A percentile compares a stretch with the other conserved stretches of the same genome.
phyloP scores from a whole-genome alignment of 148 eudicot species.

The Dianthus caryophyllus region DNA sequence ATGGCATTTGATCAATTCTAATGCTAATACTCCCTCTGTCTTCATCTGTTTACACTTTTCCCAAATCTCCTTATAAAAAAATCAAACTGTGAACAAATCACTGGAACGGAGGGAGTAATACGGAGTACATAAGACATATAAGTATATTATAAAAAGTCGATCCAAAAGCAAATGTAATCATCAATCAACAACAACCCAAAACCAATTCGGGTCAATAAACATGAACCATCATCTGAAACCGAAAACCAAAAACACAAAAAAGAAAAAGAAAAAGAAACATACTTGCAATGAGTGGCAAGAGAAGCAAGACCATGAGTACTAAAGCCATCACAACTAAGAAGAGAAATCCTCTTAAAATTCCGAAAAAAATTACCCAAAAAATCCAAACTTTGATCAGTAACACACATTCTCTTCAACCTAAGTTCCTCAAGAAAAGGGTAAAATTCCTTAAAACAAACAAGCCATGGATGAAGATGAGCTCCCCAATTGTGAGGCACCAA shows the following conservation, averaged over 20 bases:
- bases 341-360: slow-evolving; percentile 55
- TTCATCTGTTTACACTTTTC: too few relatives aligned
- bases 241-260: not conserved
- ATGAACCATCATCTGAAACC: not conserved
- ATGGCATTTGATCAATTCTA: too few relatives aligned
- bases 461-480: slow-evolving; percentile 67
- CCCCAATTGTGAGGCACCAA: slow-evolving; percentile 84
- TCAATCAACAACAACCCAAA: not conserved
- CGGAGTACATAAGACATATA: too few relatives aligned
- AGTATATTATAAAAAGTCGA: not conserved
- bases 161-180: not conserved
- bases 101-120: too few relatives aligned
- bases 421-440: slow-evolving; percentile 82
- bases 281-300: slow-evolving; percentile 85
- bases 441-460: slow-evolving; percentile 40
- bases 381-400: slow-evolving; percentile 73
- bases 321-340: slow-evolving; percentile 82
- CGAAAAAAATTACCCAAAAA: slow-evolving; percentile 51
- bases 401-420: slow-evolving; percentile 75
- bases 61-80: too few relatives aligned
- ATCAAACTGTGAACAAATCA: too few relatives aligned
- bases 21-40: too few relatives aligned
- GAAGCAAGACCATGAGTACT: slow-evolving; percentile 70
- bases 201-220: not conserved
- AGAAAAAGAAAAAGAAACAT: slow-evolving; percentile 11